These are phyloP conservation scores for Leishmania arabica DNA, from an alignment of 208 protist species.

Conservation along the genomic window DNA sequence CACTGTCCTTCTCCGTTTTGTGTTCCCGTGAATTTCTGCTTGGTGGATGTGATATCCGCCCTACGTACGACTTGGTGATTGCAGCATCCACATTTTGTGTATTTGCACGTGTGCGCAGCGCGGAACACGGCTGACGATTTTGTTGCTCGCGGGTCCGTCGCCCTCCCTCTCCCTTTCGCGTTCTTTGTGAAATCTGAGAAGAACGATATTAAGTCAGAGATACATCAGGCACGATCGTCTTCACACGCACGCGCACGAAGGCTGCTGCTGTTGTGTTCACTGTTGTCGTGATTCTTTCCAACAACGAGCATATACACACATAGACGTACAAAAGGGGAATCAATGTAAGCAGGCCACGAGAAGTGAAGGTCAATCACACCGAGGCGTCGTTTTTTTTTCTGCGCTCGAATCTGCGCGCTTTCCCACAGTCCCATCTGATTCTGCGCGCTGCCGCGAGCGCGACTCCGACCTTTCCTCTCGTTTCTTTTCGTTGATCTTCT, in stretches of 20 bases:
- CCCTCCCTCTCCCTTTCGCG: constrained; percentile 5
- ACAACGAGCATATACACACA: neutral
- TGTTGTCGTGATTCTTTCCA: neutral
- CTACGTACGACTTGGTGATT: neutral
- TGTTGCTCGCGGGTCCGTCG: neutral
- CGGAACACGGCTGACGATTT: neutral
- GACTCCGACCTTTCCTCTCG: constrained; percentile 1
- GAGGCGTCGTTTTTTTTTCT: neutral
- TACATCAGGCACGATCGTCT: neutral
- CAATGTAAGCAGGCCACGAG: neutral
- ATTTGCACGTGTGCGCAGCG: neutral
- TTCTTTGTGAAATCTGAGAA: neutral
- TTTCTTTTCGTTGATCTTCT: neutral
- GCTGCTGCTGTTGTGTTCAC: neutral
- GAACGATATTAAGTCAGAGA: neutral
- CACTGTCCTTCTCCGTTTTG: neutral
- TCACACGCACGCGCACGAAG: neutral
- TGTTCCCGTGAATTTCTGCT: neutral
- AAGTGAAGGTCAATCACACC: neutral
- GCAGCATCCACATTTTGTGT: neutral
- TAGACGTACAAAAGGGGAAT: neutral
- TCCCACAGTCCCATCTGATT: neutral
- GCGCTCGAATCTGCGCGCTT: neutral
- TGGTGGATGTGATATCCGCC: neutral
- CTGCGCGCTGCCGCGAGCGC: neutral